Conservation (phyloP, 768 basidiomycete genomes). For the Trichaptum fuscoviolaceum region DNA sequence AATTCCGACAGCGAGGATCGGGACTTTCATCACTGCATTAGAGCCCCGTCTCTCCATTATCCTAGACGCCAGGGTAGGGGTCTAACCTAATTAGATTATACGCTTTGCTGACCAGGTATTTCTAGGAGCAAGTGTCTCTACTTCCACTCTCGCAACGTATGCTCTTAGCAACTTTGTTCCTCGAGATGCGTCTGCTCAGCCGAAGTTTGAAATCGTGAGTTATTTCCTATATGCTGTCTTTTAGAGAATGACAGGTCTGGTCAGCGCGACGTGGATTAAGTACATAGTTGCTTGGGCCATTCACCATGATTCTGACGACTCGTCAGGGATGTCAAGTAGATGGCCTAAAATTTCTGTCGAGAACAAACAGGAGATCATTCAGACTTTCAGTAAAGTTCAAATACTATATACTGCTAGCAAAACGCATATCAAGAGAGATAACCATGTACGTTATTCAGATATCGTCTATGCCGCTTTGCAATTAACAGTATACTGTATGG, state of each 20-base stretch:
- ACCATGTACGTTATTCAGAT: background rate
- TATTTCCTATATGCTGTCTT: background rate
- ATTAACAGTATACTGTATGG: background rate
- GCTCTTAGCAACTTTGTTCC: constrained; percentile 55
- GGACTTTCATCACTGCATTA: constrained; percentile 43
- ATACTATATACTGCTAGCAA: background rate
- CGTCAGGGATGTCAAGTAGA: background rate
- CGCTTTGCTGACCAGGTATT: background rate
- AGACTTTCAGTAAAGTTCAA: background rate
- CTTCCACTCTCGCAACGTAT: constrained; percentile 55
- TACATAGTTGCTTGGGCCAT: background rate
- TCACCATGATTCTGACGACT: background rate
- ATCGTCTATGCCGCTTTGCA: background rate
- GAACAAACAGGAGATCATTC: background rate
- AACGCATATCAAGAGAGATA: background rate
- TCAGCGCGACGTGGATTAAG: background rate
- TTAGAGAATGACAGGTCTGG: background rate
- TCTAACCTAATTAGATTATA: background rate
- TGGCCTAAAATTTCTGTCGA: background rate
- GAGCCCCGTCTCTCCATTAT: constrained; percentile 48
- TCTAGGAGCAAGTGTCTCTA: constrained; percentile 47
- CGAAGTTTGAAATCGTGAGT: constrained; percentile 60
- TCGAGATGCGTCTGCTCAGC: constrained; percentile 58
- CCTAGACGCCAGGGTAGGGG: constrained; percentile 7
- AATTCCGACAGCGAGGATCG: background rate